Conservation (phyloP, 2,329 filamentous ascomycete species). For the Coniochaeta pulveracea region DNA sequence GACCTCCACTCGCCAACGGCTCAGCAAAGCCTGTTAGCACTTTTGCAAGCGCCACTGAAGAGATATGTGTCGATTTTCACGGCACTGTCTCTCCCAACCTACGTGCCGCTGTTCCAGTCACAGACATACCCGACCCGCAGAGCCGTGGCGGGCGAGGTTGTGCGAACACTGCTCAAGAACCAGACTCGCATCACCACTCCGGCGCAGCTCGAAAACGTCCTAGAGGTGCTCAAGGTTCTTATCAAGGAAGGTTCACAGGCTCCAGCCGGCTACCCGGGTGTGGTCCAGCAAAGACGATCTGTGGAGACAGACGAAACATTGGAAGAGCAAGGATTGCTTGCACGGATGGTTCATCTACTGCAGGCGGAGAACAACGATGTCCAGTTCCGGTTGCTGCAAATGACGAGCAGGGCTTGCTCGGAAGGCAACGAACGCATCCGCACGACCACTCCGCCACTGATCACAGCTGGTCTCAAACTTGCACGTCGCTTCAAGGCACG, state of each 20-base stretch:
- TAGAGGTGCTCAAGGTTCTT: conserved; percentile 80
- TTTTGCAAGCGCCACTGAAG: conserved; percentile 83
- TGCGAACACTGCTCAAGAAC: conserved; percentile 70
- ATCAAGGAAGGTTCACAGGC: conserved; percentile 87
- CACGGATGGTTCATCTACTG: conserved; percentile 81
- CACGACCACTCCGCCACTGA: conserved; percentile 85
- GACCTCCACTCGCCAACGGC: conserved; percentile 81
- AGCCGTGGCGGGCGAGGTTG: conserved; percentile 82
- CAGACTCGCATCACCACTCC: conserved; percentile 68
- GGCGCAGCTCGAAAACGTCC: conserved; percentile 74
- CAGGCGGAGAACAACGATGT: conserved; percentile 78
- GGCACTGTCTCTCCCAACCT: conserved; percentile 84
- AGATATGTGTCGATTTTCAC: conserved; percentile 92
- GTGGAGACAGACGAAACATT: conserved; percentile 92
- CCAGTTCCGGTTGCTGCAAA: conserved; percentile 87
- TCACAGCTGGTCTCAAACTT: conserved; percentile 83
- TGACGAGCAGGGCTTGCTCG: conserved; percentile 72
- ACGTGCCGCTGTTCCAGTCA: conserved; percentile 77
- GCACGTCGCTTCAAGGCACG: conserved; percentile 80
- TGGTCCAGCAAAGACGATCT: conserved; percentile 62
- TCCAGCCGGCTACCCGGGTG: conserved; percentile 73
- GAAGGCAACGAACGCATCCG: conserved; percentile 93
- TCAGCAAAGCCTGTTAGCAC: conserved; percentile 78
- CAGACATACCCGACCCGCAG: conserved; percentile 89
- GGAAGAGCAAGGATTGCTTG: conserved; percentile 96